Evolutionary conservation across 2,329 filamentous ascomycete species (phyloP).

Genomic region (Aspergillus sp.): DNA sequence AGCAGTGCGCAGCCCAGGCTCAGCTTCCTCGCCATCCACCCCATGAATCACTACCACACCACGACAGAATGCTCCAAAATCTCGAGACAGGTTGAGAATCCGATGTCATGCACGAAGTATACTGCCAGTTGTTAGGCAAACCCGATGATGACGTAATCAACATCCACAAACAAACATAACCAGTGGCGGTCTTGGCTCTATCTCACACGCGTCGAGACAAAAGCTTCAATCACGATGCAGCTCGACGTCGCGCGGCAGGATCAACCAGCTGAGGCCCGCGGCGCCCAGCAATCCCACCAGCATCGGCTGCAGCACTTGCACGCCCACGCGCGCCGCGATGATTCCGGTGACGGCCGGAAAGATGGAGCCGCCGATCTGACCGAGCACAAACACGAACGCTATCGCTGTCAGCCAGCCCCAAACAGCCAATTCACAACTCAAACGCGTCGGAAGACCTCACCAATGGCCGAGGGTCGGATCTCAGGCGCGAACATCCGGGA

Average conservation of each 20-base stretch:
- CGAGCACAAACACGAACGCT: constrained; percentile 56
- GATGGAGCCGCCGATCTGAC: constrained; percentile 55
- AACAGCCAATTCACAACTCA: not conserved
- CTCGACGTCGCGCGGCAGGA: constrained; percentile 28
- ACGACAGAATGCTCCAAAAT: no score
- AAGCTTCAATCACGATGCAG: constrained; percentile 23
- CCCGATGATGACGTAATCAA: no score
- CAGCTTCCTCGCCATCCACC: no score
- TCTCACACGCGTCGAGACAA: no score
- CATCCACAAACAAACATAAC: no score
- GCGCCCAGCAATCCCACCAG: constrained; percentile 49
- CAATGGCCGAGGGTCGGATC: constrained; percentile 50
- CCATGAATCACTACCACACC: no score
- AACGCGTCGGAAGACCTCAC: constrained; percentile 18
- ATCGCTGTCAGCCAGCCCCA: not conserved
- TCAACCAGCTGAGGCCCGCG: constrained; percentile 48
- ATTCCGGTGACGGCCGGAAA: constrained; percentile 59
- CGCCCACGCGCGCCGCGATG: constrained; percentile 47
- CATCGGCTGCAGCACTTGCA: constrained; percentile 55
- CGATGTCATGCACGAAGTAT: no score
- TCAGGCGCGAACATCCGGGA: constrained; percentile 53
- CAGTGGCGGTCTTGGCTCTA: no score
- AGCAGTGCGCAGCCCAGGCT: no score
- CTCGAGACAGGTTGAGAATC: no score
- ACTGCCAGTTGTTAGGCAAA: no score